A percentile compares a stretch with the other conserved stretches of the same genome.
Evolutionary conservation across 768 basidiomycete species (phyloP).

Genomic region (Imleria badia): DNA sequence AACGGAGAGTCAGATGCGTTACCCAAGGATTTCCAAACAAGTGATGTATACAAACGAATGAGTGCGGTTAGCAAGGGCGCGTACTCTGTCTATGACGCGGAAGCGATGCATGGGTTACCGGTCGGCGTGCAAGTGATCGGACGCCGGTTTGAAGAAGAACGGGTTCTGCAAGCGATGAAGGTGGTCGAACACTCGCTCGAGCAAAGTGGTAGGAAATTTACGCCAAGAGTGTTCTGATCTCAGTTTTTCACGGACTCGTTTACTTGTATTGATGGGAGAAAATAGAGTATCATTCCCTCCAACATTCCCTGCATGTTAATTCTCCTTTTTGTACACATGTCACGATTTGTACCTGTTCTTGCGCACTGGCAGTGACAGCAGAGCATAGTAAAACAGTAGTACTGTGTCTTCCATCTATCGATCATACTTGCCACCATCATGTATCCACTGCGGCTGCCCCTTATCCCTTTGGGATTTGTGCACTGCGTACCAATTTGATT

Average conservation of each 20-base stretch:
- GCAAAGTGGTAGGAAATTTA: constrained; percentile 21
- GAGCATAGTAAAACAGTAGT: no score
- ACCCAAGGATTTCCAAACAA: constrained; percentile 27
- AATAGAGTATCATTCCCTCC: no score
- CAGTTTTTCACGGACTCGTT: not conserved
- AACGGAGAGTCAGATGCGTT: constrained; percentile 43
- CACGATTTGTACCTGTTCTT: not conserved
- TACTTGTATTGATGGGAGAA: no score
- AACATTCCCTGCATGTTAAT: no score
- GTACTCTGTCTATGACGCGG: constrained; percentile 55
- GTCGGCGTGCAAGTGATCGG: constrained; percentile 67
- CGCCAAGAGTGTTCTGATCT: constrained; percentile 23
- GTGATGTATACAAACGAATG: constrained; percentile 29
- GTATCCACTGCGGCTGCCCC: no score
- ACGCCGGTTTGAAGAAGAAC: constrained; percentile 67
- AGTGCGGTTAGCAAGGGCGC: constrained; percentile 46
- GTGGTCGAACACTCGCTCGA: constrained; percentile 44
- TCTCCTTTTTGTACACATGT: no score
- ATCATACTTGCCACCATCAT: no score
- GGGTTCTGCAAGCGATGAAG: constrained; percentile 68
- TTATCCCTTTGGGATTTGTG: no score
- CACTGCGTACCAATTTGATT: no score
- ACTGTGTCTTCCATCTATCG: no score
- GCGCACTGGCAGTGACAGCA: no score
- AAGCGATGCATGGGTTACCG: constrained; percentile 66